These are phyloP conservation scores for Pythium utonaiense DNA, from an alignment of 352 stramenopile genomes.

Conservation along the genomic window DNA sequence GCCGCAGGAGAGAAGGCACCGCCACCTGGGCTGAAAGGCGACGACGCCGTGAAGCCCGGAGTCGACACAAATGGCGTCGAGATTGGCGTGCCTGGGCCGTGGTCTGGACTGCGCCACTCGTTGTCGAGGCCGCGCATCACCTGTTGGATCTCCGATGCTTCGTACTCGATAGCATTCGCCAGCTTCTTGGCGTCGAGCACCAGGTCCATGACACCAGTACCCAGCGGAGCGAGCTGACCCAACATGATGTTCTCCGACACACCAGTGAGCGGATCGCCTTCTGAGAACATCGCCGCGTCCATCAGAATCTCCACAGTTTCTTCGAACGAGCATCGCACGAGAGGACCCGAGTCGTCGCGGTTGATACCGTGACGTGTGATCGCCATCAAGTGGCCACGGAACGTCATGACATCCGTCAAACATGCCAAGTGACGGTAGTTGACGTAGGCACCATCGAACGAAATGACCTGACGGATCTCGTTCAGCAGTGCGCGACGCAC, in stretches of 20 bases:
- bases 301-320: conserved; percentile 99
- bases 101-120: conserved; percentile 85
- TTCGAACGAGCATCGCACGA: conserved; percentile 98
- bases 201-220: conserved; percentile 97
- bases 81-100: conserved; percentile 74
- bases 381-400: conserved; percentile 95
- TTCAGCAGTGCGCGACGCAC: conserved; percentile 89
- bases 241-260: conserved; percentile 99
- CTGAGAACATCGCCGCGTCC: conserved; percentile 97
- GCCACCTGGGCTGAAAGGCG: conserved; percentile 75
- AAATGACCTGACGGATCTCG: conserved; percentile 98
- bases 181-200: conserved; percentile 98
- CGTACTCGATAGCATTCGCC: conserved; percentile 96
- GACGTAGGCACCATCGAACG: conserved; percentile 99
- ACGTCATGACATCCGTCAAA: conserved; percentile 99
- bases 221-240: conserved; percentile 94
- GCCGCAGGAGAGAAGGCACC: conserved; percentile 88
- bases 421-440: conserved; percentile 99
- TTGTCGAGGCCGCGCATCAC: conserved; percentile 91
- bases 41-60: conserved; percentile 87
- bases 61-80: conserved; percentile 83
- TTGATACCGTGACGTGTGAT: conserved; percentile 99
- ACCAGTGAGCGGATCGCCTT: conserved; percentile 96
- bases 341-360: conserved; percentile 96
- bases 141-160: conserved; percentile 90